Conservation (phyloP, 352 stramenopile species). For the Globisporangium orthogonon region DNA sequence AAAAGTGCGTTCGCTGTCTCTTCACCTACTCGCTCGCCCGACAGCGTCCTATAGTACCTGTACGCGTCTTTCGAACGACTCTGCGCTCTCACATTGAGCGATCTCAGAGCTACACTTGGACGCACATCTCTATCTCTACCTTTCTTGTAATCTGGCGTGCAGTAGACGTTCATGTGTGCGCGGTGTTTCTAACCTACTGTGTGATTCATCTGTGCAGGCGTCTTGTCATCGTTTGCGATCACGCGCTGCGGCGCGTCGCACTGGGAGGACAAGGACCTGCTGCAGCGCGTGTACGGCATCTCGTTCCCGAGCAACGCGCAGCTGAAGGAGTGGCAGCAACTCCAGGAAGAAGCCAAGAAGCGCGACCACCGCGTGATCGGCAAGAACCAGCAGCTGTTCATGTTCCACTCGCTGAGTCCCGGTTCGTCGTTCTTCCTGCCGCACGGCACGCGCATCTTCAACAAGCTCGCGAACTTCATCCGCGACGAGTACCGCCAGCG, state of each 20-base stretch:
- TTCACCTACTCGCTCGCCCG: conserved; percentile 8
- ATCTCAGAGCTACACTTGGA: conserved; percentile 75
- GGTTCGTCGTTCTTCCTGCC: conserved; percentile 98
- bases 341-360: conserved; percentile 95
- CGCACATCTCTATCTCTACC: conserved; percentile 32
- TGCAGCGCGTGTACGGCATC: conserved; percentile 96
- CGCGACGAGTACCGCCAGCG: conserved; percentile 79
- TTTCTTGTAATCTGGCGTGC: not conserved
- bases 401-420: conserved; percentile 93
- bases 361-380: conserved; percentile 95
- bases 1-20: conserved; percentile 16
- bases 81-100: conserved; percentile 68
- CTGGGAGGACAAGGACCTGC: conserved; percentile 83
- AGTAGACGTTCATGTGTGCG: not conserved
- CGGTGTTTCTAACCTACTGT: not conserved
- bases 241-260: conserved; percentile 94
- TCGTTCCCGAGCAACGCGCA: conserved; percentile 90
- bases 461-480: conserved; percentile 90
- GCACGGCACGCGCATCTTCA: conserved; percentile 97
- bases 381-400: conserved; percentile 94
- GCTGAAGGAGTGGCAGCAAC: conserved; percentile 81
- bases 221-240: conserved; percentile 93
- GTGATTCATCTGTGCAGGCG: conserved; percentile 19
- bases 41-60: conserved; percentile 49
- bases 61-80: conserved; percentile 61